Base-by-base conservation (phyloP, 371 early-diverging fungal species). In the Ordospora colligata region DNA sequence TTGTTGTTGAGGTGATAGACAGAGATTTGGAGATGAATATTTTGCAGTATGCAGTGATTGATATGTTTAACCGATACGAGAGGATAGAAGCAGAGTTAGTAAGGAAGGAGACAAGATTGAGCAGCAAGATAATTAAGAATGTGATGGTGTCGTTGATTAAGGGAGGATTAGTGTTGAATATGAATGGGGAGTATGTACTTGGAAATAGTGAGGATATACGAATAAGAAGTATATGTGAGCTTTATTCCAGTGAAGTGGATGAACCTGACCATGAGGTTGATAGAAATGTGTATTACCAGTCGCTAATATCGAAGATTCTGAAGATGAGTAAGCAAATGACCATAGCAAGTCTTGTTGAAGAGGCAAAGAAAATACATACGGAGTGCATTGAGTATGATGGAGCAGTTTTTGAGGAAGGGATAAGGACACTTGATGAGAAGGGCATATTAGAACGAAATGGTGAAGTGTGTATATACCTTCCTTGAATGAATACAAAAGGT, bases 361-460 rank as follows among this genome's bases (percentile, higher is more conserved):
- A 63, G 23, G 54, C 54, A 45, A 17, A 11, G 14, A 19, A 42
- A 14, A 2, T 44, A 7, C 51, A 73, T 21, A 50, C 63, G 6
- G 44, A 62, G 4, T 65, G 49, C 47, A 54, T 72, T 37, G 62
- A 27, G 12, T 23, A 71, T 25, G 49, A 62, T 25, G 25, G 25
- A 2, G 70, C 32, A 19, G 25, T 32, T 12, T 23, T 71, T 19
- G 21, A 3, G 7, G 68, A 71, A 45, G 52, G 42, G 0, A 21
- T 76, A 3, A 45, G 65, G 42, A 53, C 10, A 3, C 44, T 63
- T 44, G 32, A 42, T 32, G 77, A 76, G 9, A 76, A 76, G 32
- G 77, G 77, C 25, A 71, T 76, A n/a, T 47, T 71, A 17, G 77
- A 76, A 54, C 37, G 37, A 6, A 21, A 32, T 6, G 69, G 45